These are phyloP conservation scores for Sechiopsis laciniata DNA, from an alignment of 306 rosid genomes.

Conservation along the genomic window DNA sequence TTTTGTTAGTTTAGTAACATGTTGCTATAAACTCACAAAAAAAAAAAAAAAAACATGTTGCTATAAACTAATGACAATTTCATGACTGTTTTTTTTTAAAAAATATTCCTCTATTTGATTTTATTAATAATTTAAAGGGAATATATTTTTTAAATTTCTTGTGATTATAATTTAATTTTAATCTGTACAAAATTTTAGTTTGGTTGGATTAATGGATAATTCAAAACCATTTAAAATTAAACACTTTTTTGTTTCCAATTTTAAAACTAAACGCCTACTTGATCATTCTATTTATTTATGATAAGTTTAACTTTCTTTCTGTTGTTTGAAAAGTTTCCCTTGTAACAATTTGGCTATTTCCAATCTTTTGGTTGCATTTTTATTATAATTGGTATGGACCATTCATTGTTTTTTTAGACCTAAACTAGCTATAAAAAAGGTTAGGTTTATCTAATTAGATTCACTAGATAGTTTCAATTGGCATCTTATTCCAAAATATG, in stretches of 20 bases:
- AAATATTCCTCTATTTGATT: too few relatives aligned
- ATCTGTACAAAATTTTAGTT: neutral
- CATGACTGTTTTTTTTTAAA: too few relatives aligned
- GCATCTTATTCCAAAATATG: neutral
- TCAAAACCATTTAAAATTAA: neutral
- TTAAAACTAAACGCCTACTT: neutral
- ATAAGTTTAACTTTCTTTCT: neutral
- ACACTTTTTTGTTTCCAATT: neutral
- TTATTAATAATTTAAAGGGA: too few relatives aligned
- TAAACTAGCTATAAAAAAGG: too few relatives aligned
- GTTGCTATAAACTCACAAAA: too few relatives aligned
- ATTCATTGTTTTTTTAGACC: neutral
- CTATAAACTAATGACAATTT: too few relatives aligned
- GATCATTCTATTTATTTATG: neutral
- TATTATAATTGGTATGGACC: neutral
- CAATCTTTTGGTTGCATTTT: neutral
- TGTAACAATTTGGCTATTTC: neutral
- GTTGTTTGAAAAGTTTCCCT: slow-evolving; percentile 6
- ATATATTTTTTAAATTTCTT: too few relatives aligned
- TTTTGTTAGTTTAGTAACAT: too few relatives aligned
- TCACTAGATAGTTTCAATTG: neutral
- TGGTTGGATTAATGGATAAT: neutral
- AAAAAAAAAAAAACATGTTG: too few relatives aligned
- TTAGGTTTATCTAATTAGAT: neutral
- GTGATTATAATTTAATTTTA: too few relatives aligned